phyloP scores from a whole-genome alignment of 176 grass and related monocot genomes.

The Puya raimondii region DNA sequence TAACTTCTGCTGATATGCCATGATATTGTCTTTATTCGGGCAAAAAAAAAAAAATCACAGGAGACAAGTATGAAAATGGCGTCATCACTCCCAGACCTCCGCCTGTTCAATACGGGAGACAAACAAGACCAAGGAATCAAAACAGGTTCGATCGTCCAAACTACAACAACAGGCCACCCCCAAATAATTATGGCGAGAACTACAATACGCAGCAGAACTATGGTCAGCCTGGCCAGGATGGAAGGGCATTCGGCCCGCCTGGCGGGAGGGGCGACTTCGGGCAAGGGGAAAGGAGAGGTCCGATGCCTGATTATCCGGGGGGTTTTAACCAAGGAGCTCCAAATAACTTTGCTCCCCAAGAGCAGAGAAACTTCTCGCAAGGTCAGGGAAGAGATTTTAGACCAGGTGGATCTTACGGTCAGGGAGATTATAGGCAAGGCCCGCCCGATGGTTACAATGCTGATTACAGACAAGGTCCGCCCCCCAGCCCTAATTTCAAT shows the following conservation, averaged over 20 bases:
- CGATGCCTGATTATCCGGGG: constrained; percentile 30
- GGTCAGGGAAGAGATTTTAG: constrained; percentile 32
- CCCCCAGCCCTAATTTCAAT: constrained; percentile 9
- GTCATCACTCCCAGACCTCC: constrained; percentile 72
- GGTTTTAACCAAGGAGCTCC: constrained; percentile 33
- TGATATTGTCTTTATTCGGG: constrained; percentile 18
- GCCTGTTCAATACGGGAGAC: constrained; percentile 62
- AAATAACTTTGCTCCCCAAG: constrained; percentile 47
- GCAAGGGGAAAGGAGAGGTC: constrained; percentile 17
- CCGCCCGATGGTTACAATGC: constrained; percentile 17
- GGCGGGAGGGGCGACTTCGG: constrained; percentile 8
- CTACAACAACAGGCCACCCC: constrained; percentile 34
- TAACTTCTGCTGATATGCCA: neutral
- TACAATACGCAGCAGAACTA: constrained; percentile 39
- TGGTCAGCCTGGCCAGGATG: constrained; percentile 32
- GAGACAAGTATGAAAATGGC: constrained; percentile 91
- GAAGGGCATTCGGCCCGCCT: constrained; percentile 27
- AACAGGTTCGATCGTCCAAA: constrained; percentile 29
- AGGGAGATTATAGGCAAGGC: constrained; percentile 28
- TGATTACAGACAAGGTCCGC: neutral
- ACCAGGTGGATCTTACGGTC: constrained; percentile 22
- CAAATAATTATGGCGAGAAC: constrained; percentile 32
- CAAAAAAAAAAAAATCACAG: constrained; percentile 17
- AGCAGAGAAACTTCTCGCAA: constrained; percentile 36
- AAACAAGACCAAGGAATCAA: constrained; percentile 36